phyloP scores from a whole-genome alignment of 1,139 yeast genomes.

The Taphrina flavorubra region DNA sequence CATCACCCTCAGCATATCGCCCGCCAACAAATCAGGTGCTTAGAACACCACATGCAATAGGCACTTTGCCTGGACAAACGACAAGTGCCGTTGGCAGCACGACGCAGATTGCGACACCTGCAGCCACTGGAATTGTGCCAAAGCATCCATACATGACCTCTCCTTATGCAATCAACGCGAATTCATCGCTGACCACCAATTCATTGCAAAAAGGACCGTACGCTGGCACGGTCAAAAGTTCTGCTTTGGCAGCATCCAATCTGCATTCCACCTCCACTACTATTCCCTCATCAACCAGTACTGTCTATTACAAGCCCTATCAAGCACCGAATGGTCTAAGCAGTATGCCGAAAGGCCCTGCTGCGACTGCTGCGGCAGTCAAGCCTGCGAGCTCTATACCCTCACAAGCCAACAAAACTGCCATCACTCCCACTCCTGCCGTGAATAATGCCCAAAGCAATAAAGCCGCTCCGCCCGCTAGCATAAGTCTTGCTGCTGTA shows the following conservation, averaged over 20 bases:
- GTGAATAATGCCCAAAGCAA: too few relatives aligned
- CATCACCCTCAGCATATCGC: conserved; percentile 2
- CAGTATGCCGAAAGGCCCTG: background rate
- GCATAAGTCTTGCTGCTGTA: too few relatives aligned
- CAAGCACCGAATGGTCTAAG: background rate
- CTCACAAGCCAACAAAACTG: background rate
- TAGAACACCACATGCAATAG: background rate
- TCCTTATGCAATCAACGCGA: conserved; percentile 15
- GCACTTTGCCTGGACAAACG: background rate
- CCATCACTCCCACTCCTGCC: background rate
- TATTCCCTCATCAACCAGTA: background rate
- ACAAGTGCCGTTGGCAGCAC: background rate
- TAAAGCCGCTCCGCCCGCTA: too few relatives aligned
- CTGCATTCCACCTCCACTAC: background rate
- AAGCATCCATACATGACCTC: conserved; percentile 4
- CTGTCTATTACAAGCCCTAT: conserved; percentile 9
- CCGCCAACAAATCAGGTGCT: background rate
- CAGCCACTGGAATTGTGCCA: background rate
- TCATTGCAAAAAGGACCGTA: background rate
- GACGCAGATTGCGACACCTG: background rate
- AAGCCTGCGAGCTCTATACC: background rate
- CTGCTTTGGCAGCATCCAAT: background rate
- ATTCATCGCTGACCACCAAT: background rate
- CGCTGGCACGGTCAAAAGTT: background rate
- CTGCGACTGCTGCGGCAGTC: background rate